phyloP scores from a whole-genome alignment of 2,329 filamentous ascomycete genomes.

The Trichoderma lentiforme region DNA sequence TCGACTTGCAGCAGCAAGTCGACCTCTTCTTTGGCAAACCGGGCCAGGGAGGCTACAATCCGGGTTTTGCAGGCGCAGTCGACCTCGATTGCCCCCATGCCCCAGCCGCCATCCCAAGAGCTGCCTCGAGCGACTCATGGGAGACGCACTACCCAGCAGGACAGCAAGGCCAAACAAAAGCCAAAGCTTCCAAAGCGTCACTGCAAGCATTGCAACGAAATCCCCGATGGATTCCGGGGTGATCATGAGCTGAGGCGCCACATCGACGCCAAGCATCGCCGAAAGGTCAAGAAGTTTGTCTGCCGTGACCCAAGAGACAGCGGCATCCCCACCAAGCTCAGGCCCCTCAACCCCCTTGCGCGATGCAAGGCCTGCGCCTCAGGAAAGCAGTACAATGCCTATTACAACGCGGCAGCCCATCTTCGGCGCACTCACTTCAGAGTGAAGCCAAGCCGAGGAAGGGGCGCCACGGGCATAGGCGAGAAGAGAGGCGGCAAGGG shows the following conservation, averaged over 20 bases:
- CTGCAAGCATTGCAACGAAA: conserved; percentile 67
- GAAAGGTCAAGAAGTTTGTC: conserved; percentile 53
- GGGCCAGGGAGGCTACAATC: conserved; percentile 46
- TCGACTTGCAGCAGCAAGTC: conserved; percentile 34
- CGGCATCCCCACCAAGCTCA: conserved; percentile 42
- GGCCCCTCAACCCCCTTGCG: conserved; percentile 61
- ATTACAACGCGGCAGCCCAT: conserved; percentile 94
- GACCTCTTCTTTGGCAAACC: conserved; percentile 42
- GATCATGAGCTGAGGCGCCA: conserved; percentile 78
- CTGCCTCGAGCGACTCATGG: not conserved
- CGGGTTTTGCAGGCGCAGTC: conserved; percentile 41
- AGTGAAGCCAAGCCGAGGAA: conserved; percentile 50
- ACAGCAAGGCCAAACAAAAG: conserved; percentile 45
- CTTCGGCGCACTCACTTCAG: conserved; percentile 86
- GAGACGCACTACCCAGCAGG: conserved; percentile 30
- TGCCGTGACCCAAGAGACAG: conserved; percentile 51
- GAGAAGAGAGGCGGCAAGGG: conserved; percentile 55
- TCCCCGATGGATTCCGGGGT: conserved; percentile 77
- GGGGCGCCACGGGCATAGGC: conserved; percentile 38
- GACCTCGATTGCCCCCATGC: conserved; percentile 44
- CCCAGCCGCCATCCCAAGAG: conserved; percentile 25
- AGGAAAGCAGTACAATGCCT: conserved; percentile 78
- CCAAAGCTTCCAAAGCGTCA: conserved; percentile 69
- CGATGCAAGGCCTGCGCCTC: conserved; percentile 81
- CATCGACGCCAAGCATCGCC: conserved; percentile 61